Evolutionary conservation across 139 green algal species (phyloP).

Genomic region (Chlorella sp.): DNA sequence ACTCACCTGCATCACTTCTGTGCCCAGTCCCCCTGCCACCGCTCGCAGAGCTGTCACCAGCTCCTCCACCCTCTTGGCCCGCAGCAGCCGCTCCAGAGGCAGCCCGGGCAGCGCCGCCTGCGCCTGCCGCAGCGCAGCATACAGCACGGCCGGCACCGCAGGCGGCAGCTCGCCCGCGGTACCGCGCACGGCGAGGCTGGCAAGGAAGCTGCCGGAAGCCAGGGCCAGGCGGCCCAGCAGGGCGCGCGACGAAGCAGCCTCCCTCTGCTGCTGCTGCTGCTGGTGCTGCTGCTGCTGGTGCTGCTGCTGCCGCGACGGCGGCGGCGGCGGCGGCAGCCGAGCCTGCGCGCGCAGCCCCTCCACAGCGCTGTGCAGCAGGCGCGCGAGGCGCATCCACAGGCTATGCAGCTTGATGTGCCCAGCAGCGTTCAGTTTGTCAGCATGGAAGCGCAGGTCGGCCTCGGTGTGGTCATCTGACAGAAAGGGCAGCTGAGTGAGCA

Average conservation of each 20-base stretch:
- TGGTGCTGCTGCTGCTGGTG: neutral
- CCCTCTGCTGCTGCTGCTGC: no score
- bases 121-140: slow-evolving; percentile 11
- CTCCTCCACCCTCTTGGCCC: neutral
- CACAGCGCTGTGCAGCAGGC: neutral
- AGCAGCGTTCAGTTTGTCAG: neutral
- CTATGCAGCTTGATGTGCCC: neutral
- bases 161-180: neutral
- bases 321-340: no score
- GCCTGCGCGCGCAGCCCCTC: no score
- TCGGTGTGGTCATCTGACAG: neutral
- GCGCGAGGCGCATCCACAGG: neutral
- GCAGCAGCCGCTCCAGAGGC: neutral
- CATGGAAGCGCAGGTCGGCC: neutral
- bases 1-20: slow-evolving; percentile 1
- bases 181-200: neutral
- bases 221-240: slow-evolving; percentile 18
- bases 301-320: neutral
- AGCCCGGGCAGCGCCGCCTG: neutral
- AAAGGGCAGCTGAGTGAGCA: slow-evolving; percentile 26
- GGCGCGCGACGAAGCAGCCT: neutral
- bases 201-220: slow-evolving; percentile 21
- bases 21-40: neutral
- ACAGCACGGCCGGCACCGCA: slow-evolving; percentile 21
- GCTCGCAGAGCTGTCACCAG: neutral